phyloP scores from a whole-genome alignment of 345 rosid species.

The Linum usitatissimum region DNA sequence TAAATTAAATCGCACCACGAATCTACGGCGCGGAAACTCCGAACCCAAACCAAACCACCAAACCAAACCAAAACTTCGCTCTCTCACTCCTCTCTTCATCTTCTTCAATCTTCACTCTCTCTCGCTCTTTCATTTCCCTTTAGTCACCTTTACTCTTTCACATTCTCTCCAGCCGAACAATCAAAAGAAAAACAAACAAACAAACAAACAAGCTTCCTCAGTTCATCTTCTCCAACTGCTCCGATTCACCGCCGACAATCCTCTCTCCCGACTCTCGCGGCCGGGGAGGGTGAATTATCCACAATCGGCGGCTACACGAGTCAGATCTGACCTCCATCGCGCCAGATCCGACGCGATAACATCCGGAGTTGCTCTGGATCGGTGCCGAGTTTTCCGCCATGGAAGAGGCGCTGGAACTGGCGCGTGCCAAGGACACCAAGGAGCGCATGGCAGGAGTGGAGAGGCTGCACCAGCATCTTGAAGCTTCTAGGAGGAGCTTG shows the following conservation, averaged over 20 bases:
- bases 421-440: constrained; percentile 95
- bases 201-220: not conserved
- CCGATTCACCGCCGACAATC: constrained; percentile 20
- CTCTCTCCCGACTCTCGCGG: not conserved
- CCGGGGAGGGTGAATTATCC: not conserved
- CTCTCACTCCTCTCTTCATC: constrained; percentile 3
- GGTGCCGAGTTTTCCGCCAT: constrained; percentile 15
- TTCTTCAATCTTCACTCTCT: constrained; percentile 13
- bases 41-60: not conserved
- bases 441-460: constrained; percentile 99
- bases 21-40: constrained; percentile 17
- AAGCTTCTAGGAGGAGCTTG: constrained; percentile 70
- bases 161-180: constrained; percentile 1
- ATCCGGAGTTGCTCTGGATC: not conserved
- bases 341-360: constrained; percentile 11
- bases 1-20: constrained; percentile 15
- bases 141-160: constrained; percentile 20
- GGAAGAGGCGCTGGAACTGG: constrained; percentile 97
- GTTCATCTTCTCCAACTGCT: constrained; percentile 16
- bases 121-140: constrained; percentile 22
- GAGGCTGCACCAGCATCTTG: constrained; percentile 77
- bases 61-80: not conserved
- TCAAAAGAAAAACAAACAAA: too few species aligned
- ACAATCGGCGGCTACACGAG: constrained; percentile 23
- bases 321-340: constrained; percentile 33